Conservation (phyloP, 306 rosid species). For the Quillaja saponaria region DNA sequence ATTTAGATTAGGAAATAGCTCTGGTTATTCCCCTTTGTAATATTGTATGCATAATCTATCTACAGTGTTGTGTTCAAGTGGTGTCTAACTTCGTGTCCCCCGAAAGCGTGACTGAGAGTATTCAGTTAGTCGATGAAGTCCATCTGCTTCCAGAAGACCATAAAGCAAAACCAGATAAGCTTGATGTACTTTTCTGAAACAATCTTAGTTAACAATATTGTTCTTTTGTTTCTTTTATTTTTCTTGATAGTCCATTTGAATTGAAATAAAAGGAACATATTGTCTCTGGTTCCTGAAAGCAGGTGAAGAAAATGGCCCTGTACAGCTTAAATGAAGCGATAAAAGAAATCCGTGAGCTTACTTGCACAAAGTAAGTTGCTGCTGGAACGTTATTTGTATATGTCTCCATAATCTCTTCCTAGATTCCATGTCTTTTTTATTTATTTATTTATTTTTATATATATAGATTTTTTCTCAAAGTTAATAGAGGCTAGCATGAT, state of each 20-base stretch:
- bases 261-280: constrained; percentile 16
- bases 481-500: constrained; percentile 29
- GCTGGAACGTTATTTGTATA: constrained; percentile 14
- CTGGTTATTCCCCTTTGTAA: not conserved
- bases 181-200: constrained; percentile 56
- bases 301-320: constrained; percentile 90
- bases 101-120: constrained; percentile 70
- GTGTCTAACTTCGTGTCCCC: constrained; percentile 86
- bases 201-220: not conserved
- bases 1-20: too few species aligned
- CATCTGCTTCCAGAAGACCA: constrained; percentile 76
- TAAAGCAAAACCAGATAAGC: constrained; percentile 69
- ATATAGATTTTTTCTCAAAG: constrained; percentile 34
- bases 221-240: constrained; percentile 13
- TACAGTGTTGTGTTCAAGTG: constrained; percentile 91
- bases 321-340: constrained; percentile 68
- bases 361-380: constrained; percentile 62
- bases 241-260: not conserved
- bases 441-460: too few species aligned
- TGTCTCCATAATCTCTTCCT: constrained; percentile 13
- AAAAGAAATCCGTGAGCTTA: constrained; percentile 77
- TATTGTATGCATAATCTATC: constrained; percentile 7
- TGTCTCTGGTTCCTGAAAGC: constrained; percentile 35
- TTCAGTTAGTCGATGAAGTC: constrained; percentile 68
- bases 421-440: constrained; percentile 12